Evolutionary conservation across 345 rosid genomes (phyloP).

Genomic region (Rhodamnia rubescens): DNA sequence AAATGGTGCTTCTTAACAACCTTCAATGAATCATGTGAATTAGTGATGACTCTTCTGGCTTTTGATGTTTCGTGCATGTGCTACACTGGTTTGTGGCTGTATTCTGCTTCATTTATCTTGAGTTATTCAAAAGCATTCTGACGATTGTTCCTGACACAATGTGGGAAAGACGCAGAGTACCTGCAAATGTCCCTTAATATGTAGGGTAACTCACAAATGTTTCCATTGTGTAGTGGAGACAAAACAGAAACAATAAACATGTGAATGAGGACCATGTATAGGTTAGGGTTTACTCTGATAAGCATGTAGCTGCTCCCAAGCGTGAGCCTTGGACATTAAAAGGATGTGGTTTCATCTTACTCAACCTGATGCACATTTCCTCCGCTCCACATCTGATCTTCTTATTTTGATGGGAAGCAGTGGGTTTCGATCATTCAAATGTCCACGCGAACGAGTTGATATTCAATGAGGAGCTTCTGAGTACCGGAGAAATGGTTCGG

Average conservation of each 20-base stretch:
- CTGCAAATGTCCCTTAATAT: too few species aligned
- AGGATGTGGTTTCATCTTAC: too few species aligned
- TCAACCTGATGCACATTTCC: not conserved
- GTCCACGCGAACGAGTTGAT: too few species aligned
- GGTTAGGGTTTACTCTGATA: too few species aligned
- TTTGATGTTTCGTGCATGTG: not conserved
- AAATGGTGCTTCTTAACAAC: not conserved
- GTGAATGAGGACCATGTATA: not conserved
- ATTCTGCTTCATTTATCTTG: not conserved
- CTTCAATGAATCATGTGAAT: not conserved
- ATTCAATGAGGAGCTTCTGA: too few species aligned
- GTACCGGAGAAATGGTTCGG: too few species aligned
- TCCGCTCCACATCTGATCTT: not conserved
- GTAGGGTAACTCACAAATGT: too few species aligned
- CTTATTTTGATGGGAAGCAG: conserved; percentile 23
- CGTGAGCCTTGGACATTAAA: too few species aligned
- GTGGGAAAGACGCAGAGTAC: not conserved
- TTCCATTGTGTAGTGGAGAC: not conserved
- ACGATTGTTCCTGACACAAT: not conserved
- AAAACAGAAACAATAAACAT: not conserved
- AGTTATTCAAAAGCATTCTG: not conserved
- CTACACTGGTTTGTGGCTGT: not conserved
- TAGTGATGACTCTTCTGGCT: not conserved
- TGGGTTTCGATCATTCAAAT: not conserved
- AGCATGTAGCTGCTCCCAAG: too few species aligned